A percentile compares a stretch with the other conserved stretches of the same genome.
Conservation (phyloP, 768 basidiomycete genomes). For the Suillus subluteus region DNA sequence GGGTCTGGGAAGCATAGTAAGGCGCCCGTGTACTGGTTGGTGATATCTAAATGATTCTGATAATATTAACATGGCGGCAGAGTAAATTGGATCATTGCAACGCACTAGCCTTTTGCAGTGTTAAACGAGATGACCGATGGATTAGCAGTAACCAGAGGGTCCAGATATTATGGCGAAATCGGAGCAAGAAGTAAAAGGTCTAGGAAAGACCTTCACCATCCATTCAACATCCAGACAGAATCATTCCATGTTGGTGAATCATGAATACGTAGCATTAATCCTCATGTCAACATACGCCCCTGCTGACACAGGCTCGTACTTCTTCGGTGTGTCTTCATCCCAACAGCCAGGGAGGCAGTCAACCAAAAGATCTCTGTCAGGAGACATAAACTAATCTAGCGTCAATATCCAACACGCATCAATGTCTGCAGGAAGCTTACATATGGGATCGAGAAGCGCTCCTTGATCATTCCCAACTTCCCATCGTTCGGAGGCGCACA, state of each 20-base stretch:
- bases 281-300: constrained; percentile 44
- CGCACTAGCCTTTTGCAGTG: neutral
- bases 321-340: constrained; percentile 47
- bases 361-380: constrained; percentile 45
- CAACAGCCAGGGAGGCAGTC: constrained; percentile 58
- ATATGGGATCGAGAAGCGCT: constrained; percentile 66
- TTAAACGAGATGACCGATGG: neutral
- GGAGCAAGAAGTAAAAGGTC: neutral
- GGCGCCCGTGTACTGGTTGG: neutral
- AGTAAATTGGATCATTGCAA: neutral
- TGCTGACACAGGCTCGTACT: constrained; percentile 50
- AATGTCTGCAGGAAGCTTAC: constrained; percentile 35
- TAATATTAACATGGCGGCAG: neutral
- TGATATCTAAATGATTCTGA: neutral
- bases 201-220: neutral
- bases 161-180: neutral
- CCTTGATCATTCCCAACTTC: constrained; percentile 42
- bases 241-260: neutral
- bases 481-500: constrained; percentile 38
- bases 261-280: constrained; percentile 40
- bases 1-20: neutral
- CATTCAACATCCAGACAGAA: neutral
- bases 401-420: neutral
- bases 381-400: constrained; percentile 32
- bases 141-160: neutral